Percentiles rank a stretch among this genome's conserved stretches.
Evolutionary conservation across 2,329 filamentous ascomycete genomes (phyloP).

Genomic region (Colletotrichum echinochloae): DNA sequence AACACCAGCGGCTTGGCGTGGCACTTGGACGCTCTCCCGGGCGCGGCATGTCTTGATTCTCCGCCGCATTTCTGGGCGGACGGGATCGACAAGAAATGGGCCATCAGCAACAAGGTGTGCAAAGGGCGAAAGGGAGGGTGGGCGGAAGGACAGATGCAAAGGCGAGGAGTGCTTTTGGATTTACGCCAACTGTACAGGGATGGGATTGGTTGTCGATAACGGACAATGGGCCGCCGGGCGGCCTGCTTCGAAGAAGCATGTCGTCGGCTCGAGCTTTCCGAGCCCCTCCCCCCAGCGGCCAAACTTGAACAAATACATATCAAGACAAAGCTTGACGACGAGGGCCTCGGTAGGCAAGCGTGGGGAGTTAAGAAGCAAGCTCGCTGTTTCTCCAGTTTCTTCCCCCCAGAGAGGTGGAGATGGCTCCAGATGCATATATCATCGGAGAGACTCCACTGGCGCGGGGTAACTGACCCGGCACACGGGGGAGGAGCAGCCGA

Average conservation of each 20-base stretch:
- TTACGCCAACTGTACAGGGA: background rate
- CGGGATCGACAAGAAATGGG: background rate
- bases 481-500: conserved; percentile 39
- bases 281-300: background rate
- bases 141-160: background rate
- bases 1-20: conserved; percentile 5
- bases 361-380: conserved; percentile 9
- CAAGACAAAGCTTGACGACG: conserved; percentile 13
- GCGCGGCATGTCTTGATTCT: conserved; percentile 7
- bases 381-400: conserved; percentile 26
- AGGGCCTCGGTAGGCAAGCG: background rate
- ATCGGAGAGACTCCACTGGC: conserved; percentile 30
- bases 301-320: background rate
- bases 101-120: background rate
- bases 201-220: conserved; percentile 7
- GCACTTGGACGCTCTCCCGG: conserved; percentile 17
- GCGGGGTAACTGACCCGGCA: conserved; percentile 37
- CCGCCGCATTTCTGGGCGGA: conserved; percentile 18
- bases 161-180: too few relatives aligned
- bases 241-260: conserved; percentile 2
- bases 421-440: too few relatives aligned
- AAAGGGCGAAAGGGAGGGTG: background rate
- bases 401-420: too few relatives aligned
- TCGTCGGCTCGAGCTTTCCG: conserved; percentile 9
- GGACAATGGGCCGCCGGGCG: conserved; percentile 12